These are phyloP conservation scores for Vicia villosa DNA, from an alignment of 306 rosid species.

Conservation along the genomic window DNA sequence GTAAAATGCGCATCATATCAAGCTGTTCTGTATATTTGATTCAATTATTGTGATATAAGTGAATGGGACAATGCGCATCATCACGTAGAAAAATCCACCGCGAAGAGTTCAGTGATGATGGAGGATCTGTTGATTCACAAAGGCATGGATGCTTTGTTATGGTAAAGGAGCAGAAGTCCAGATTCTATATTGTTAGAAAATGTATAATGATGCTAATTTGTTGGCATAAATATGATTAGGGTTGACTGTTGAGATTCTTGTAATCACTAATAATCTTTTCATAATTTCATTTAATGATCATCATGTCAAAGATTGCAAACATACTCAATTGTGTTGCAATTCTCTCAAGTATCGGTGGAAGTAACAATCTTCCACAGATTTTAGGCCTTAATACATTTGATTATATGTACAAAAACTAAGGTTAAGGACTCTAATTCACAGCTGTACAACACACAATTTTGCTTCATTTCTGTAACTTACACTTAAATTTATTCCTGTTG, in stretches of 20 bases:
- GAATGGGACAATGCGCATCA: conserved; percentile 47
- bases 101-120: not conserved
- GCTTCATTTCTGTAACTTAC: conserved; percentile 31
- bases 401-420: conserved; percentile 41
- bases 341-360: conserved; percentile 21
- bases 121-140: conserved; percentile 17
- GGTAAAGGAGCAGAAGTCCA: conserved; percentile 42
- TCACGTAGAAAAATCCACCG: conserved; percentile 29
- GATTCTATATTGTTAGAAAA: conserved; percentile 50
- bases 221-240: conserved; percentile 49
- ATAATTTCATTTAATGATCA: conserved; percentile 32
- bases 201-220: conserved; percentile 41
- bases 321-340: conserved; percentile 3
- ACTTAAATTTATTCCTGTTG: conserved; percentile 35
- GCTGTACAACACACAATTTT: conserved; percentile 47
- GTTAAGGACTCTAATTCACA: conserved; percentile 36
- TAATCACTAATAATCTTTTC: not conserved
- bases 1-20: too few species aligned
- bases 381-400: conserved; percentile 35
- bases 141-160: conserved; percentile 38
- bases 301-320: conserved; percentile 39
- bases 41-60: not conserved
- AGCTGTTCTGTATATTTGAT: not conserved
- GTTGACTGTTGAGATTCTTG: not conserved
- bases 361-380: conserved; percentile 15